phyloP scores from a whole-genome alignment of 2,329 filamentous ascomycete genomes.

The Aspergillus pseudotamarii region DNA sequence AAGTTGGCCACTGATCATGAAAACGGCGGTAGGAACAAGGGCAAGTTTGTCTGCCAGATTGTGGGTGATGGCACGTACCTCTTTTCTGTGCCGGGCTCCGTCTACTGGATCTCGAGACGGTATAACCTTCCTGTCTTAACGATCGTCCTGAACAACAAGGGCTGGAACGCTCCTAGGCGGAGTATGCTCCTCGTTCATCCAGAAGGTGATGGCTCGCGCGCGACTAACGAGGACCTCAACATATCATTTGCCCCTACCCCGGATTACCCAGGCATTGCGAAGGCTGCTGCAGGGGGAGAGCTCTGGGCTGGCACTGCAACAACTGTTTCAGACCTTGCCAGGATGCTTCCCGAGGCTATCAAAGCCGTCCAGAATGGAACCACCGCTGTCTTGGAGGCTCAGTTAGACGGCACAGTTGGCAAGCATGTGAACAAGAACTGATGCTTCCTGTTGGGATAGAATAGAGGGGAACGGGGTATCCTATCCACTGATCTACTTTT shows the following conservation, averaged over 20 bases:
- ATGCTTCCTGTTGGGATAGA: not conserved
- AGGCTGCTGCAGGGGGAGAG: conserved; percentile 64
- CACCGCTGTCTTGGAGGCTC: conserved; percentile 65
- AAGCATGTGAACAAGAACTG: conserved; percentile 48
- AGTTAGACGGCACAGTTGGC: conserved; percentile 59
- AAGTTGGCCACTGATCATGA: conserved; percentile 67
- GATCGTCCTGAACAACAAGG: conserved; percentile 70
- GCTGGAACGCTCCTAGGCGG: conserved; percentile 68
- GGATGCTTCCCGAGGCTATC: conserved; percentile 60
- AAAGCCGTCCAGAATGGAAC: conserved; percentile 59
- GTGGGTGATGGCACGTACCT: conserved; percentile 70
- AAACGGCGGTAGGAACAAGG: conserved; percentile 53
- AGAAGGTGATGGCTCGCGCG: conserved; percentile 62
- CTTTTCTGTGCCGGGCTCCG: conserved; percentile 65
- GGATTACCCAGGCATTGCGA: conserved; percentile 69
- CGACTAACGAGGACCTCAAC: conserved; percentile 65
- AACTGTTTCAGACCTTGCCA: conserved; percentile 58
- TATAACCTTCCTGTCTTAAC: conserved; percentile 69
- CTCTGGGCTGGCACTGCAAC: conserved; percentile 63
- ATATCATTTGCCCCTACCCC: conserved; percentile 68
- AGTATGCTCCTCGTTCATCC: conserved; percentile 68
- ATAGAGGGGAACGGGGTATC: no score
- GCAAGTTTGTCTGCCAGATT: conserved; percentile 64
- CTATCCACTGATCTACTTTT: no score
- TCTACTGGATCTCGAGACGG: conserved; percentile 69